Evolutionary conservation across 2,329 filamentous ascomycete genomes (phyloP).

Genomic region (Cercospora sp.): DNA sequence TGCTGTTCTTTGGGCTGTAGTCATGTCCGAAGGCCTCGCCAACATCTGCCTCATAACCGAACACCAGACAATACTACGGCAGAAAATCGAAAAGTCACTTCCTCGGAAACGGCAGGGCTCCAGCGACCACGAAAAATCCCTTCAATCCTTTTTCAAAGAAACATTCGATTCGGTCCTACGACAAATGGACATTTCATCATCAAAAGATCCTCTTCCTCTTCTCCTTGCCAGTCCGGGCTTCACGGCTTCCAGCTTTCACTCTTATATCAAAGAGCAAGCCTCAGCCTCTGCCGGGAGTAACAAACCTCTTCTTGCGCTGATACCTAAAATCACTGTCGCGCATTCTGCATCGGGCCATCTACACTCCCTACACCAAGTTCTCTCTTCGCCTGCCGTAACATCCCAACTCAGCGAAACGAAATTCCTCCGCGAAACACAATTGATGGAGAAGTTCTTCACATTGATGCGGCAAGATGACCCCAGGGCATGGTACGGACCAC

Average conservation of each 20-base stretch:
- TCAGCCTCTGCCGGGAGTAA: constrained; percentile 62
- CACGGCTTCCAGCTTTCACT: constrained; percentile 75
- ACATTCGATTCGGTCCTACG: constrained; percentile 73
- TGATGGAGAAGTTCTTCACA: constrained; percentile 82
- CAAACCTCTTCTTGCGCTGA: constrained; percentile 65
- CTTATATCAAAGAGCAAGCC: constrained; percentile 65
- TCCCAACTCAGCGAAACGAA: constrained; percentile 81
- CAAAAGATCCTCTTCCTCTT: constrained; percentile 64
- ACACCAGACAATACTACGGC: constrained; percentile 73
- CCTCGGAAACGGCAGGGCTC: constrained; percentile 66
- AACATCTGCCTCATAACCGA: constrained; percentile 83
- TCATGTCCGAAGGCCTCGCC: constrained; percentile 86
- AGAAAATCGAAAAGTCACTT: constrained; percentile 66
- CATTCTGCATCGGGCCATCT: constrained; percentile 84
- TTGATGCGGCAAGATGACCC: constrained; percentile 81
- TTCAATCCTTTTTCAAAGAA: constrained; percentile 71
- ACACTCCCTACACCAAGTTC: constrained; percentile 82
- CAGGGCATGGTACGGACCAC: constrained; percentile 84
- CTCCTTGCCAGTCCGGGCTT: constrained; percentile 89
- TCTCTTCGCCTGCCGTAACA: constrained; percentile 77
- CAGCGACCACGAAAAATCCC: constrained; percentile 62
- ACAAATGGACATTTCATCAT: constrained; percentile 67
- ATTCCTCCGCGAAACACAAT: constrained; percentile 76
- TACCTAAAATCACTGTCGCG: constrained; percentile 68
- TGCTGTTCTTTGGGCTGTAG: constrained; percentile 82